Conservation (phyloP, 306 rosid species). For the Prunus armeniaca region DNA sequence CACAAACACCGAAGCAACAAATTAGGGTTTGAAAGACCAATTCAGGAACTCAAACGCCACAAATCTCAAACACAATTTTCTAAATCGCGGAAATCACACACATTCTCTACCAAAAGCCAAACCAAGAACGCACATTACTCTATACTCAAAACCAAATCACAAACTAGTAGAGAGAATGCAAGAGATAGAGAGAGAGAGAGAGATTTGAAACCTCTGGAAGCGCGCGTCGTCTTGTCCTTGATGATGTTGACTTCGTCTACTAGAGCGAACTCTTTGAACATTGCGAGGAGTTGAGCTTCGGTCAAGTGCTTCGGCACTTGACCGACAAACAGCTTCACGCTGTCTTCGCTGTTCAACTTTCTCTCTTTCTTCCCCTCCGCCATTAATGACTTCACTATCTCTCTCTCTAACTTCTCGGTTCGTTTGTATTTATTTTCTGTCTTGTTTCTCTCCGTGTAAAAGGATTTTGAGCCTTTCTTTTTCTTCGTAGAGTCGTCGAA, state of each 20-base stretch:
- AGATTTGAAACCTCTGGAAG: conserved; percentile 68
- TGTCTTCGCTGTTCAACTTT: conserved; percentile 61
- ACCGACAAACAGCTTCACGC: conserved; percentile 96
- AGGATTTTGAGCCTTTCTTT: background rate
- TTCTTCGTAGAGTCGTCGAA: conserved; percentile 40
- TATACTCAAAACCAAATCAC: background rate
- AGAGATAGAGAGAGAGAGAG: background rate
- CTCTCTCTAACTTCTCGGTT: background rate
- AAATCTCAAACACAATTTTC: conserved; percentile 13
- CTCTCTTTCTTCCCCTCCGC: conserved; percentile 89
- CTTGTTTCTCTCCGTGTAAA: conserved; percentile 2
- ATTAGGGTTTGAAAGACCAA: conserved; percentile 34
- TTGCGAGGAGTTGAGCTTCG: conserved; percentile 76
- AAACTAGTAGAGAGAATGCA: background rate
- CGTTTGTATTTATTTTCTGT: background rate
- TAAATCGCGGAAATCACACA: conserved; percentile 15
- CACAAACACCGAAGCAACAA: background rate
- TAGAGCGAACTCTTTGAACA: conserved; percentile 85
- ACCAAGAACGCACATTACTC: background rate
- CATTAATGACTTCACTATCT: conserved; percentile 52
- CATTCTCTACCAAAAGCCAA: background rate
- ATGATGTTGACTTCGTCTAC: conserved; percentile 98
- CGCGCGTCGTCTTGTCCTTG: conserved; percentile 89
- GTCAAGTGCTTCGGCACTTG: conserved; percentile 98
- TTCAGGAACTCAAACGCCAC: background rate